These are phyloP conservation scores for Xylariaceae sp. DNA, from an alignment of 2,329 filamentous ascomycete species.

Conservation along the genomic window DNA sequence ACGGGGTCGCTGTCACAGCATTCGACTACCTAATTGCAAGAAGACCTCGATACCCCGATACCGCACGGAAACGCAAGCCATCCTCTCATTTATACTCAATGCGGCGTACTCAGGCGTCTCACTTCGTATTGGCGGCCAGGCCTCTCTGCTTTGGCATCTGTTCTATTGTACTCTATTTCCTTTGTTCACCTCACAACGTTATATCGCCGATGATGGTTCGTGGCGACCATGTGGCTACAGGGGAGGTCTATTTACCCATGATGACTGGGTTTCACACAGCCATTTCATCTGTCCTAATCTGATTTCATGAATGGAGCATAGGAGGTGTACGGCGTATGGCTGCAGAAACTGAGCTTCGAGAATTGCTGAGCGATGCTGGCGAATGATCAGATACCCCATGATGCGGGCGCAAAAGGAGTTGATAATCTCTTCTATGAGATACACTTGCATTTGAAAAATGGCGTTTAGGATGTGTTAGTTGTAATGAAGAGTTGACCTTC, in stretches of 20 bases:
- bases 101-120: no score
- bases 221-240: constrained; percentile 8
- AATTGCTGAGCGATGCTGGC: not conserved
- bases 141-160: constrained; percentile 9
- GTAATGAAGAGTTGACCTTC: no score
- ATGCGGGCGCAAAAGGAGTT: not conserved
- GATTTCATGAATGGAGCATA: constrained; percentile 18
- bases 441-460: no score
- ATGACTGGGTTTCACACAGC: constrained; percentile 11
- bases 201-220: not conserved
- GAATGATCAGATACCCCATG: constrained; percentile 2
- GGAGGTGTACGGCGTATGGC: constrained; percentile 11
- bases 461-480: no score
- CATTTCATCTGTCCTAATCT: constrained; percentile 13
- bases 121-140: constrained; percentile 1
- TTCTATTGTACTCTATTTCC: constrained; percentile 7
- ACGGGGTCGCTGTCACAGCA: no score
- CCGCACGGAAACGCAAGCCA: constrained; percentile 18
- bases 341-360: not conserved
- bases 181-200: constrained; percentile 5
- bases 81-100: constrained; percentile 13
- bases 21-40: constrained; percentile 12
- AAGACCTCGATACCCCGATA: constrained; percentile 26
- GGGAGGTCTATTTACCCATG: constrained; percentile 14
- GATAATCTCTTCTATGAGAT: not conserved